phyloP scores from a whole-genome alignment of 139 green algal genomes.

The Desmodesmus armatus region DNA sequence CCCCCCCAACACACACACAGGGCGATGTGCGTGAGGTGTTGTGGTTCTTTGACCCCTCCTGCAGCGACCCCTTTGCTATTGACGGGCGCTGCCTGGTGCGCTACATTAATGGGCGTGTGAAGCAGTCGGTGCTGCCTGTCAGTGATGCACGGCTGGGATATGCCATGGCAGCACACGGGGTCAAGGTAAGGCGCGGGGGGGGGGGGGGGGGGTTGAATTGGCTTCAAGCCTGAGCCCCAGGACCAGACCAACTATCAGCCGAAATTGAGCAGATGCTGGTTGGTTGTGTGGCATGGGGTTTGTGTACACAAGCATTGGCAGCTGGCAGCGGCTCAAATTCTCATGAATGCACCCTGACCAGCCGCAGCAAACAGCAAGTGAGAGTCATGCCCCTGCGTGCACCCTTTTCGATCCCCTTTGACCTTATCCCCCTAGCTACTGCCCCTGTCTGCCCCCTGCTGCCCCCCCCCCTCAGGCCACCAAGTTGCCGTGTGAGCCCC shows the following conservation, averaged over 20 bases:
- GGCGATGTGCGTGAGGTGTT: constrained; percentile 61
- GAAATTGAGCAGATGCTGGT: not conserved
- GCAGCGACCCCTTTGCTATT: not conserved
- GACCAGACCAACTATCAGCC: too few relatives aligned
- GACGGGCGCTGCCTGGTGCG: constrained; percentile 77
- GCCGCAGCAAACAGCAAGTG: too few relatives aligned
- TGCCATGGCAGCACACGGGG: constrained; percentile 76
- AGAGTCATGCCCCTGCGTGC: too few relatives aligned
- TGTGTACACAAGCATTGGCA: not conserved
- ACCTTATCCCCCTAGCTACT: not conserved
- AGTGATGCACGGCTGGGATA: constrained; percentile 73
- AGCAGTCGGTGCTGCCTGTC: constrained; percentile 73
- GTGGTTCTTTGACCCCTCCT: constrained; percentile 64
- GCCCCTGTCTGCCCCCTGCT: not conserved
- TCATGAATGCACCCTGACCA: too few relatives aligned
- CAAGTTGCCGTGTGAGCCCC: constrained; percentile 50
- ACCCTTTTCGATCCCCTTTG: too few relatives aligned
- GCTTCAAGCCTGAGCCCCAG: too few relatives aligned
- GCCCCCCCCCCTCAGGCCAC: not conserved
- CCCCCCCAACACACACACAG: too few relatives aligned
- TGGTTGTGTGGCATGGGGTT: not conserved
- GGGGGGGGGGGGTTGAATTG: too few relatives aligned
- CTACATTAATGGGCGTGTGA: constrained; percentile 63
- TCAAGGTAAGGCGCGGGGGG: constrained; percentile 41
- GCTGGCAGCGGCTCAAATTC: not conserved